A percentile compares a stretch with the other conserved stretches of the same genome.
Conservation (phyloP, 345 rosid genomes). For the Eucalyptus guilfoylei region DNA sequence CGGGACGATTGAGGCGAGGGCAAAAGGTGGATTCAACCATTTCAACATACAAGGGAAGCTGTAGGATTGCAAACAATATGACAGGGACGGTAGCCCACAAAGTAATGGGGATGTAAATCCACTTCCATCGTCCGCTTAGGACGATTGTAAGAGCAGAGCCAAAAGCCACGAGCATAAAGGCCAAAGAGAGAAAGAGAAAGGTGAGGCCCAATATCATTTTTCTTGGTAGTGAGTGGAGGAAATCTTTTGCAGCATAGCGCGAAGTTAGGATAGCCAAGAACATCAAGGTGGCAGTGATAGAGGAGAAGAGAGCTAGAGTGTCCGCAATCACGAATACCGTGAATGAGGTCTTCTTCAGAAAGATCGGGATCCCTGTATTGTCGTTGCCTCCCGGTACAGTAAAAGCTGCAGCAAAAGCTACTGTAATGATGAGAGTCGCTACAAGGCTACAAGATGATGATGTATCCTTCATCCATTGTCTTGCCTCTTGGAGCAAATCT, state of each 20-base stretch:
- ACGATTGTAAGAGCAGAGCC: background rate
- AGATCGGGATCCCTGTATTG: background rate
- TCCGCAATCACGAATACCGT: background rate
- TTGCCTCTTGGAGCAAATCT: background rate
- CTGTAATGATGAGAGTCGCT: background rate
- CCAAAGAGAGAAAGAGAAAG: background rate
- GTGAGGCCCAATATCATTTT: background rate
- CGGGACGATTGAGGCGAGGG: background rate
- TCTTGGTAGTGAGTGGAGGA: background rate
- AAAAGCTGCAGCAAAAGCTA: background rate
- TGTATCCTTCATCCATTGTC: background rate
- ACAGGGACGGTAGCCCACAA: background rate
- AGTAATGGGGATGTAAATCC: background rate
- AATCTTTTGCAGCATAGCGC: background rate
- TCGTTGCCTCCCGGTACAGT: background rate
- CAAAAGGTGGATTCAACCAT: background rate
- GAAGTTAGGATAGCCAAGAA: background rate
- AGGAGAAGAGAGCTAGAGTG: background rate
- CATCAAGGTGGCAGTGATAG: background rate
- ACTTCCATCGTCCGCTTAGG: background rate
- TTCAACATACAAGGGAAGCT: background rate
- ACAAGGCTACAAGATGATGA: background rate
- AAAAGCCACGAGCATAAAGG: background rate
- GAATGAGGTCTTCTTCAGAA: fast-evolving
- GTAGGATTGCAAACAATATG: background rate